Conservation (phyloP, 805 yeast species). For the Monosporozyma unispora region DNA sequence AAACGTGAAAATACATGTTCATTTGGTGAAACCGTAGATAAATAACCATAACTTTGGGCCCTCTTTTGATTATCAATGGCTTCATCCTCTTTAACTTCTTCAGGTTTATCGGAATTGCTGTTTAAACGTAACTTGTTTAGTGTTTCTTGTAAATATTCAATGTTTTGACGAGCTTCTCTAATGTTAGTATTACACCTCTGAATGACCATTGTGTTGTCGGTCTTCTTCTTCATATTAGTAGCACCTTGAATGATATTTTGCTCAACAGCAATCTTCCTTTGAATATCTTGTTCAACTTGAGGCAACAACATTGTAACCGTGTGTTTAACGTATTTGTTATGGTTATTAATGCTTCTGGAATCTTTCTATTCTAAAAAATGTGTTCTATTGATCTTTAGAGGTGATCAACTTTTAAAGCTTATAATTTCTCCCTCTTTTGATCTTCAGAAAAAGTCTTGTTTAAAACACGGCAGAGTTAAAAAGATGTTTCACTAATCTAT, state of each 20-base stretch:
- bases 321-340: background rate
- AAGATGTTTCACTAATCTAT: background rate
- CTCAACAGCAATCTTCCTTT: conserved; percentile 81
- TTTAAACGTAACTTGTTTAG: conserved; percentile 45
- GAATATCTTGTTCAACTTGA: conserved; percentile 48
- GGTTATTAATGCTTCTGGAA: background rate
- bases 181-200: conserved; percentile 86
- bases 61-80: conserved; percentile 14
- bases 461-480: background rate
- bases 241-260: conserved; percentile 83
- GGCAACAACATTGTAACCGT: conserved; percentile 9
- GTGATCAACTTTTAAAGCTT: background rate
- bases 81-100: conserved; percentile 3
- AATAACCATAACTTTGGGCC: conserved; percentile 15
- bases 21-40: conserved; percentile 33
- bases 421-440: background rate
- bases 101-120: conserved; percentile 5
- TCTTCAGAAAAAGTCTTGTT: background rate
- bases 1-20: conserved; percentile 47
- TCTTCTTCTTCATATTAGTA: conserved; percentile 64
- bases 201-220: conserved; percentile 73
- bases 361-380: background rate
- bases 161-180: conserved; percentile 83
- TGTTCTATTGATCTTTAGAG: background rate
- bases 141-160: conserved; percentile 77